phyloP scores from a whole-genome alignment of 1,284 basidiomycete genomes.

The Laetiporus sulphureus region DNA sequence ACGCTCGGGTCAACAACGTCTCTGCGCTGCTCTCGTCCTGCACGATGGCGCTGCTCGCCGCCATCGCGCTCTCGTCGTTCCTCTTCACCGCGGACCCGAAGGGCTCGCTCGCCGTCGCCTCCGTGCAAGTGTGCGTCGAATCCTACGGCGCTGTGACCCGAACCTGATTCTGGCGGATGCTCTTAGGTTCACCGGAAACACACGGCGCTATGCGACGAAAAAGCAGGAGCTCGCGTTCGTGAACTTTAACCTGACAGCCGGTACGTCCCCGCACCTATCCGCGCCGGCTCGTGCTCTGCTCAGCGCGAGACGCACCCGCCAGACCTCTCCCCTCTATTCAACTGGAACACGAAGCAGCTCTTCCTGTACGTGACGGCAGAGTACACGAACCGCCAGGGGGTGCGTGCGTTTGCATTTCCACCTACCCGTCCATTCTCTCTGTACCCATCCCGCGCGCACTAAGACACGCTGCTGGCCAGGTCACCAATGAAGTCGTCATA shows the following conservation, averaged over 20 bases:
- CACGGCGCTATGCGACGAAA: conserved; percentile 45
- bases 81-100: conserved; percentile 54
- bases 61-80: conserved; percentile 66
- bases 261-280: conserved; percentile 32
- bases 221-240: conserved; percentile 71
- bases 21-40: conserved; percentile 76
- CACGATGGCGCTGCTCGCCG: conserved; percentile 67
- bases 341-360: conserved; percentile 94
- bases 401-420: conserved; percentile 33
- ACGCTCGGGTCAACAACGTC: conserved; percentile 65
- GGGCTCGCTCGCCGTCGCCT: conserved; percentile 37
- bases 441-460: conserved; percentile 1
- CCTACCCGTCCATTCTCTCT: background rate
- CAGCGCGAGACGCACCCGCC: conserved; percentile 1
- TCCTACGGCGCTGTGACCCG: background rate
- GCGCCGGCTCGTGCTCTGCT: conserved; percentile 3
- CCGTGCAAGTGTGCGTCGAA: conserved; percentile 24
- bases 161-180: background rate
- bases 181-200: conserved; percentile 46
- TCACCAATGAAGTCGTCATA: conserved; percentile 78
- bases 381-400: conserved; percentile 66
- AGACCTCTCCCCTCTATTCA: conserved; percentile 80
- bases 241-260: conserved; percentile 72
- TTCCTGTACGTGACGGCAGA: conserved; percentile 82
- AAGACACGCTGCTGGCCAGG: conserved; percentile 33